These are phyloP conservation scores for Mucor ambiguus DNA, from an alignment of 371 early-diverging fungal genomes.

Conservation along the genomic window DNA sequence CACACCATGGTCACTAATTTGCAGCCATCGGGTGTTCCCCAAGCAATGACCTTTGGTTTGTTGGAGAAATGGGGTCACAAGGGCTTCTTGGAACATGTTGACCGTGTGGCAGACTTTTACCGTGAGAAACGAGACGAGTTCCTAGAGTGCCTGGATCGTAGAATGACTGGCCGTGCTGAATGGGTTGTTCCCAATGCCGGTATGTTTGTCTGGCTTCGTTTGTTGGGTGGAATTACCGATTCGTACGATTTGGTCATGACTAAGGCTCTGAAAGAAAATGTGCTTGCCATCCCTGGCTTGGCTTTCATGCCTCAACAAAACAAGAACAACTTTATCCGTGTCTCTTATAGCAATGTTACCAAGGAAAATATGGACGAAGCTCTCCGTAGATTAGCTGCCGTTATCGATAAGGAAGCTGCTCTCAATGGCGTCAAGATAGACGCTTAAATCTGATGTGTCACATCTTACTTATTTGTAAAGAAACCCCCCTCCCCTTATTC, in stretches of 20 bases:
- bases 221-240: slow-evolving; percentile 65
- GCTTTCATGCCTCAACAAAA: slow-evolving; percentile 33
- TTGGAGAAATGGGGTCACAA: slow-evolving; percentile 62
- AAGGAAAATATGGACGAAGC: slow-evolving; percentile 68
- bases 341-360: slow-evolving; percentile 65
- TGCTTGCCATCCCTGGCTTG: slow-evolving; percentile 75
- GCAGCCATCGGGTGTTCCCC: slow-evolving; percentile 76
- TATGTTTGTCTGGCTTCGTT: slow-evolving; percentile 87
- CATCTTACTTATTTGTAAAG: neutral
- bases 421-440: slow-evolving; percentile 9
- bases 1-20: slow-evolving; percentile 73
- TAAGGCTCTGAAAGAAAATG: slow-evolving; percentile 70
- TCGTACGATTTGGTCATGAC: slow-evolving; percentile 64
- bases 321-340: slow-evolving; percentile 49
- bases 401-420: slow-evolving; percentile 33
- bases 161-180: slow-evolving; percentile 65
- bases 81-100: slow-evolving; percentile 72
- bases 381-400: slow-evolving; percentile 54
- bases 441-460: neutral
- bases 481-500: neutral
- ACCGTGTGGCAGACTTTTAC: slow-evolving; percentile 63
- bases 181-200: slow-evolving; percentile 71
- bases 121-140: slow-evolving; percentile 66
- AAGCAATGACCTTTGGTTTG: slow-evolving; percentile 64
- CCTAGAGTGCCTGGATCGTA: slow-evolving; percentile 53